These are phyloP conservation scores for Phoenix roebelenii DNA, from an alignment of 176 grass and related monocot species.

Conservation along the genomic window DNA sequence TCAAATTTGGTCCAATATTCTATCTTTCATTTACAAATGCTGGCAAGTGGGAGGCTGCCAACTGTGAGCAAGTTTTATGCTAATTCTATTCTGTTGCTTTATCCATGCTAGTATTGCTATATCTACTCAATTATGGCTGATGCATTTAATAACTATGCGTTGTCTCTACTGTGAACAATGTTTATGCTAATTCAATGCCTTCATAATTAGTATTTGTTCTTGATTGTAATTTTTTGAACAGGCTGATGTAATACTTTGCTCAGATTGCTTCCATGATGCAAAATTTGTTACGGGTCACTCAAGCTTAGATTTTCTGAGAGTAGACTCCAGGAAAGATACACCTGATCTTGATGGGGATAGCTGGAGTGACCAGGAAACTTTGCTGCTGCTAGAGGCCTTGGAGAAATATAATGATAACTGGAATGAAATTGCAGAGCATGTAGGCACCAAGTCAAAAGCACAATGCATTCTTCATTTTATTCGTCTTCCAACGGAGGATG, in stretches of 20 bases:
- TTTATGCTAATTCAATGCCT: conserved; percentile 4
- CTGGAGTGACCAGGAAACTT: conserved; percentile 86
- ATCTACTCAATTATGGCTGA: no score
- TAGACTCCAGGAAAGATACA: conserved; percentile 48
- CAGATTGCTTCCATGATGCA: conserved; percentile 70
- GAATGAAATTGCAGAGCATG: conserved; percentile 85
- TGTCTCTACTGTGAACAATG: no score
- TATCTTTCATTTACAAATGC: no score
- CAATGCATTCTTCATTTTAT: conserved; percentile 99
- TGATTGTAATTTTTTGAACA: conserved; percentile 39
- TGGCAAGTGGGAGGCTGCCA: no score
- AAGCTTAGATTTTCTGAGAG: conserved; percentile 68
- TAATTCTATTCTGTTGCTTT: no score
- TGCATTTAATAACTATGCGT: no score
- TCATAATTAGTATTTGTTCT: conserved; percentile 8
- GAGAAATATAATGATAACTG: conserved; percentile 85
- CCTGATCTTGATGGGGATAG: conserved; percentile 50
- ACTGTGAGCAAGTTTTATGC: no score
- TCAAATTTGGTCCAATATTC: no score
- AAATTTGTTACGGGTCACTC: conserved; percentile 79
- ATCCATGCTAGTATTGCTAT: no score
- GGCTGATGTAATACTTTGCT: conserved; percentile 64
- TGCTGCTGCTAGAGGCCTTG: conserved; percentile 82
- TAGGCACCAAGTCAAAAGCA: conserved; percentile 79
- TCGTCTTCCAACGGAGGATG: conserved; percentile 70